phyloP scores from a whole-genome alignment of 2,329 filamentous ascomycete genomes.

The Pseudogymnoascus sp. region DNA sequence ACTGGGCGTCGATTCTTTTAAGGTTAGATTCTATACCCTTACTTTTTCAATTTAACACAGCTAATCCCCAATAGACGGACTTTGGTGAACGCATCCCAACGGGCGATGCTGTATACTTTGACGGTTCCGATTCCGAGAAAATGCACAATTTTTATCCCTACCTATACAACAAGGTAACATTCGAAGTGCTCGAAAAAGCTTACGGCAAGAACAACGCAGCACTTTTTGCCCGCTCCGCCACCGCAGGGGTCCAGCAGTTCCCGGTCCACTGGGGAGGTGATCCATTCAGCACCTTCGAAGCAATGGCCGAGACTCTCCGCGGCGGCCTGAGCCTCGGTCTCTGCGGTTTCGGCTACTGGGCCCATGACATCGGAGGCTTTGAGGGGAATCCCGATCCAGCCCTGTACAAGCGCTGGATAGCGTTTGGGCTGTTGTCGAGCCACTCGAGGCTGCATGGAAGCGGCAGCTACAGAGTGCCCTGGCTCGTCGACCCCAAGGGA shows the following conservation, averaged over 20 bases:
- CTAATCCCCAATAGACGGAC: no score
- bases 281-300: conserved; percentile 53
- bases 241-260: conserved; percentile 50
- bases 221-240: conserved; percentile 50
- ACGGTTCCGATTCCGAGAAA: conserved; percentile 42
- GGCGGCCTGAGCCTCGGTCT: conserved; percentile 50
- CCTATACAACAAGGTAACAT: conserved; percentile 53
- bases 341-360: conserved; percentile 52
- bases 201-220: conserved; percentile 44
- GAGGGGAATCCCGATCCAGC: conserved; percentile 49
- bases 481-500: no score
- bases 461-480: no score
- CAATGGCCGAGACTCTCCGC: conserved; percentile 53
- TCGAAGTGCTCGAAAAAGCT: conserved; percentile 38
- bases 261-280: conserved; percentile 55
- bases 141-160: conserved; percentile 60
- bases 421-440: conserved; percentile 52
- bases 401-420: conserved; percentile 58
- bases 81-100: conserved; percentile 55
- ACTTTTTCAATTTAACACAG: no score
- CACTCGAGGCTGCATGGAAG: no score
- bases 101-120: conserved; percentile 45
- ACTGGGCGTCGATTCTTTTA: conserved; percentile 52
- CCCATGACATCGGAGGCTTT: conserved; percentile 55
- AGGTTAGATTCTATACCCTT: no score